Conservation (phyloP, 208 protist genomes). For the Acanthamoeba pearcei region DNA sequence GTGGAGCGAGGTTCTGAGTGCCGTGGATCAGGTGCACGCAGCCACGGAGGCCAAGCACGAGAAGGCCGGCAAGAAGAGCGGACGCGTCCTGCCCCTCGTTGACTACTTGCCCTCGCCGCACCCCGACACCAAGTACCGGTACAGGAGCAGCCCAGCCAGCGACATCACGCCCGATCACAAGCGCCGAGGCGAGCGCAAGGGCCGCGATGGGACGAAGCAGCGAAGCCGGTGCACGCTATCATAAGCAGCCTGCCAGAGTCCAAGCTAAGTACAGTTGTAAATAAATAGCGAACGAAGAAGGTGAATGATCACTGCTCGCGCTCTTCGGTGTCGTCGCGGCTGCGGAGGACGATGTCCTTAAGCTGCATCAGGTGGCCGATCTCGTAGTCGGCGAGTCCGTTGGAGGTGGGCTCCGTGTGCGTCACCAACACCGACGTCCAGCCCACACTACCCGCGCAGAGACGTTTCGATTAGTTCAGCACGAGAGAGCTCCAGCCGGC, state of each 20-base stretch:
- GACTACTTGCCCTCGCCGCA: not conserved
- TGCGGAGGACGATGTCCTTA: slow-evolving; percentile 46
- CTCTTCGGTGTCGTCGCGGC: slow-evolving; percentile 14
- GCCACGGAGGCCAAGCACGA: not conserved
- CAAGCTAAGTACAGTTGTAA: no score
- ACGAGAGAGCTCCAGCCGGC: not conserved
- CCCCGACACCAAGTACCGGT: no score
- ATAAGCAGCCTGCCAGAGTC: no score
- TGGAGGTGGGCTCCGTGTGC: slow-evolving; percentile 30
- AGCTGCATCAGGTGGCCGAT: slow-evolving; percentile 17
- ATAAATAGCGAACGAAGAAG: no score
- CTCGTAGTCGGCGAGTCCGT: slow-evolving; percentile 48
- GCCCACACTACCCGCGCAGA: not conserved
- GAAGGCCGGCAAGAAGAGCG: not conserved
- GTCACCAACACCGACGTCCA: slow-evolving; percentile 57
- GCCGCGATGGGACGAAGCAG: no score
- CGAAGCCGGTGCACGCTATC: no score
- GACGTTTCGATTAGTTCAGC: not conserved
- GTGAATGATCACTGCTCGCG: not conserved
- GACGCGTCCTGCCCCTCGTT: not conserved
- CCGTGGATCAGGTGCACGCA: not conserved
- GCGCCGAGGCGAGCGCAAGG: no score
- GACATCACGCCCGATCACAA: no score
- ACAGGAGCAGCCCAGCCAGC: no score
- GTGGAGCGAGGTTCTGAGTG: not conserved